phyloP scores from a whole-genome alignment of 1,139 yeast species.

The Arxiozyma telluris region DNA sequence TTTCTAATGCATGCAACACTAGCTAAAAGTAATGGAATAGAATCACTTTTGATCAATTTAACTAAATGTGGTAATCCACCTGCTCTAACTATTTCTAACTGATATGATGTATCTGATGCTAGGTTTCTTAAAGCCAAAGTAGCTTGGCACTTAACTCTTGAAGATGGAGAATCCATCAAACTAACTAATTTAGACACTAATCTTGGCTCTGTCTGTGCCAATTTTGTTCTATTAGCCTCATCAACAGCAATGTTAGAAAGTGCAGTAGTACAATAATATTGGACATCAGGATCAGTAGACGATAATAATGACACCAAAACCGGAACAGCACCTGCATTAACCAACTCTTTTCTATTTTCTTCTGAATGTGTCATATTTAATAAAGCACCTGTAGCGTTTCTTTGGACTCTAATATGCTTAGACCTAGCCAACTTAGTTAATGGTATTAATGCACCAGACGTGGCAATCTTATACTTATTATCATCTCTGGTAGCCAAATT shows the following conservation, averaged over 20 bases:
- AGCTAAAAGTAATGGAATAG: constrained; percentile 86
- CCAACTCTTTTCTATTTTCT: constrained; percentile 92
- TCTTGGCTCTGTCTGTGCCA: constrained; percentile 90
- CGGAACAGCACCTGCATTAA: constrained; percentile 97
- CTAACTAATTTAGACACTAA: constrained; percentile 79
- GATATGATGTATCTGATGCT: constrained; percentile 88
- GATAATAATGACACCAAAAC: constrained; percentile 84
- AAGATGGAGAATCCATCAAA: constrained; percentile 85
- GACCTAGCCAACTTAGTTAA: constrained; percentile 89
- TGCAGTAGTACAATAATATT: constrained; percentile 96
- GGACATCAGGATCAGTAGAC: constrained; percentile 90
- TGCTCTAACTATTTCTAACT: constrained; percentile 88
- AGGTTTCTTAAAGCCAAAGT: constrained; percentile 90
- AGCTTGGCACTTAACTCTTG: constrained; percentile 97
- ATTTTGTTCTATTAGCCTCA: constrained; percentile 76
- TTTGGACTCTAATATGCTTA: constrained; percentile 89
- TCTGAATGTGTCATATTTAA: constrained; percentile 96
- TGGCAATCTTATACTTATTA: constrained; percentile 89
- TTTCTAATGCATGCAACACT: constrained; percentile 98
- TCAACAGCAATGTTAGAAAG: constrained; percentile 95
- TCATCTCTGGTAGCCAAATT: constrained; percentile 98
- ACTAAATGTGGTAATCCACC: constrained; percentile 93
- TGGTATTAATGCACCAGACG: constrained; percentile 93
- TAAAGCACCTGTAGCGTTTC: constrained; percentile 97
- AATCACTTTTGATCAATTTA: constrained; percentile 76